These are phyloP conservation scores for Oenanthe javanica DNA, from an alignment of 140 eudicot species.

Conservation along the genomic window DNA sequence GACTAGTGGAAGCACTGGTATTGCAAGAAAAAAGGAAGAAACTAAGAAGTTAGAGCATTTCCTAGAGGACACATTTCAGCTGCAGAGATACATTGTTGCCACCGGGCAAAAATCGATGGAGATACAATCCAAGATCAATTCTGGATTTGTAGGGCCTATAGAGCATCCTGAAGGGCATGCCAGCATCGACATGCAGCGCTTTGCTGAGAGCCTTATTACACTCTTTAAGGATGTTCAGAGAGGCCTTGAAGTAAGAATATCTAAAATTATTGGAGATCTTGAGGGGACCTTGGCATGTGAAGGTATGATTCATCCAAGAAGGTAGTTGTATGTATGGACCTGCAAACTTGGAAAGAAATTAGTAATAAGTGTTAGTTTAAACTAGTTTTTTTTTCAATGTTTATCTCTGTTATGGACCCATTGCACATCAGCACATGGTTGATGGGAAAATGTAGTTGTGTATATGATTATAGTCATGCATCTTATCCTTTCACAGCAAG, in stretches of 20 bases:
- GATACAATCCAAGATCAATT: constrained; percentile 59
- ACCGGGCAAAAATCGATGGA: constrained; percentile 85
- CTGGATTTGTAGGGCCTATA: constrained; percentile 36
- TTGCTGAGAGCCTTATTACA: constrained; percentile 50
- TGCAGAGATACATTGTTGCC: constrained; percentile 83
- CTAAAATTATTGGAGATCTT: constrained; percentile 80
- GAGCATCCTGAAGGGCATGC: constrained; percentile 37
- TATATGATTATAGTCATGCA: constrained; percentile 1
- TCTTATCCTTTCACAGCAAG: constrained; percentile 1
- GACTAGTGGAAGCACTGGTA: constrained; percentile 22
- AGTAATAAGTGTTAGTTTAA: constrained; percentile 2
- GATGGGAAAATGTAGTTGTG: neutral
- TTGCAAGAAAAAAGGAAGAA: constrained; percentile 52
- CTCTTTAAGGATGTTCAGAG: constrained; percentile 77
- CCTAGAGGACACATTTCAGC: constrained; percentile 82
- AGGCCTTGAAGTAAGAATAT: constrained; percentile 73
- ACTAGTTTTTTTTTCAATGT: neutral
- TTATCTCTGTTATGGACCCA: neutral
- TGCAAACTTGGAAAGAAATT: neutral
- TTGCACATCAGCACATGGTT: constrained; percentile 10
- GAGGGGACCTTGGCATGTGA: constrained; percentile 80
- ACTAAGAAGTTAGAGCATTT: constrained; percentile 55
- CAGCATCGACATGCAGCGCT: constrained; percentile 54
- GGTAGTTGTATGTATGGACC: constrained; percentile 19
- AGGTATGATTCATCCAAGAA: constrained; percentile 59